These are phyloP conservation scores for Knufia fluminis DNA, from an alignment of 2,329 filamentous ascomycete genomes.

Conservation along the genomic window DNA sequence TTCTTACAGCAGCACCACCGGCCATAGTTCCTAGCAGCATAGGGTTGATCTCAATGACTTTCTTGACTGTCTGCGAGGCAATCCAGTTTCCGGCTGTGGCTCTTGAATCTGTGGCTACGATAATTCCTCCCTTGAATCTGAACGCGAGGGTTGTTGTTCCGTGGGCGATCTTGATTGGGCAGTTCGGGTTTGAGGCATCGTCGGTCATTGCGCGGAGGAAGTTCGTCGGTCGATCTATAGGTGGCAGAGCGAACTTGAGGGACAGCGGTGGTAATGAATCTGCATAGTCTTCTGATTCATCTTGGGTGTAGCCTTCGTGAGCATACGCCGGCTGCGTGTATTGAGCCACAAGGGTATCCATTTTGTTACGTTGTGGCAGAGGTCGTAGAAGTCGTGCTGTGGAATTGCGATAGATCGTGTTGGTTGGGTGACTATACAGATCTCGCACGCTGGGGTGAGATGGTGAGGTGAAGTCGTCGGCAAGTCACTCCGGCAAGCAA, in stretches of 20 bases:
- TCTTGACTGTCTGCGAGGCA: slow-evolving; percentile 98
- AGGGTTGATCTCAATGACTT: slow-evolving; percentile 97
- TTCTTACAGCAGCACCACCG: slow-evolving; percentile 72
- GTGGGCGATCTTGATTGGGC: slow-evolving; percentile 98
- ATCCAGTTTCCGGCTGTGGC: slow-evolving; percentile 99
- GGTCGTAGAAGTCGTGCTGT: neutral
- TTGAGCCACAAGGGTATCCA: slow-evolving; percentile 88
- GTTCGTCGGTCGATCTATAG: slow-evolving; percentile 70
- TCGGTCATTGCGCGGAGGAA: slow-evolving; percentile 97
- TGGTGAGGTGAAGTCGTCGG: neutral
- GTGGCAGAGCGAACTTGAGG: slow-evolving; percentile 90
- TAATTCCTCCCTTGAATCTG: slow-evolving; percentile 96
- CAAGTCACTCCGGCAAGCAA: neutral
- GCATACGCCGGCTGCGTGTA: slow-evolving; percentile 74
- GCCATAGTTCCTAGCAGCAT: slow-evolving; percentile 95
- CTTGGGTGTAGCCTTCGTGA: slow-evolving; percentile 61
- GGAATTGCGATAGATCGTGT: neutral
- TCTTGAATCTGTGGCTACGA: slow-evolving; percentile 94
- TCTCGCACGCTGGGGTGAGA: neutral
- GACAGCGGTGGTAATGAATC: slow-evolving; percentile 67
- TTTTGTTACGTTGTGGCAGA: slow-evolving; percentile 33
- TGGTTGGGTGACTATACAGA: neutral
- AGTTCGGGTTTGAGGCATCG: slow-evolving; percentile 91
- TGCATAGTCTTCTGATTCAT: slow-evolving; percentile 60
- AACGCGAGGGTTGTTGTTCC: slow-evolving; percentile 97